These are phyloP conservation scores for Prorocentrum cordatum DNA, from an alignment of 169 alveolate species.

Conservation along the genomic window DNA sequence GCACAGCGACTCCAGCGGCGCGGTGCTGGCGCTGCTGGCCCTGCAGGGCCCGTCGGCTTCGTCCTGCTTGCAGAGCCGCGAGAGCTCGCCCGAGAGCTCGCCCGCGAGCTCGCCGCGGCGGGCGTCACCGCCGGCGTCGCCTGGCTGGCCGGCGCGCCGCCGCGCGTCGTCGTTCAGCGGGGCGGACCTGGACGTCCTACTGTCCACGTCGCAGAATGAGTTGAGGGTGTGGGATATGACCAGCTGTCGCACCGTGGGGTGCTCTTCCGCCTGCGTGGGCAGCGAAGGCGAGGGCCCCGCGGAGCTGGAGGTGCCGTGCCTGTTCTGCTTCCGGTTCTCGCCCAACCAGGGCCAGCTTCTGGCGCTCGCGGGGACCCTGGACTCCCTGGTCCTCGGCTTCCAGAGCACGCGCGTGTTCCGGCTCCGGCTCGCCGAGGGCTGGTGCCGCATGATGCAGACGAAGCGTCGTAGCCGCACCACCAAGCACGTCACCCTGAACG, in stretches of 20 bases:
- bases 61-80: no score
- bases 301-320: neutral
- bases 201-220: constrained; percentile 25
- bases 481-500: constrained; percentile 57
- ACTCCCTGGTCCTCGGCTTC: constrained; percentile 23
- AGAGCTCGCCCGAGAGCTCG: no score
- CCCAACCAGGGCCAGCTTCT: constrained; percentile 55
- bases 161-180: neutral
- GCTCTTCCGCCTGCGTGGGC: neutral
- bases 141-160: neutral
- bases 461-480: constrained; percentile 35
- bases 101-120: no score
- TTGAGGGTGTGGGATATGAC: constrained; percentile 43
- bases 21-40: constrained; percentile 12
- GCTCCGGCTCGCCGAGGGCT: constrained; percentile 14
- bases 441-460: constrained; percentile 24
- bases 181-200: neutral
- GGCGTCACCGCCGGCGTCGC: no score
- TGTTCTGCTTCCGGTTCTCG: constrained; percentile 16
- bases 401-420: constrained; percentile 44
- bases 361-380: constrained; percentile 34
- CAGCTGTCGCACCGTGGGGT: neutral
- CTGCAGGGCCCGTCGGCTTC: no score
- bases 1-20: constrained; percentile 45
- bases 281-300: no score